Conservation (phyloP, 257 asterid species). For the Primulina huaijiensis region DNA sequence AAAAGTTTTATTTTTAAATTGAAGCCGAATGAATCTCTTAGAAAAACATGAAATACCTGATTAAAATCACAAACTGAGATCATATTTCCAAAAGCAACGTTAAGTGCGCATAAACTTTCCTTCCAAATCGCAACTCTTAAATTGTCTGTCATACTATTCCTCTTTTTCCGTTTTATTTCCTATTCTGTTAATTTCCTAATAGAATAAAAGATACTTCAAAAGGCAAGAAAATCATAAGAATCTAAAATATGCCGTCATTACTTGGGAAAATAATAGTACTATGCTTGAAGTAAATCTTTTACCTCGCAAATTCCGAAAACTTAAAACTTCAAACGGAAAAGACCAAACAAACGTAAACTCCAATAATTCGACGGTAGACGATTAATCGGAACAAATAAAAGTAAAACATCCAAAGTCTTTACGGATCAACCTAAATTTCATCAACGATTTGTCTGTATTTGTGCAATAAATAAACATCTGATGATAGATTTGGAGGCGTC, state of each 20-base stretch:
- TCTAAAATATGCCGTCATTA: neutral
- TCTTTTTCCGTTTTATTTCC: neutral
- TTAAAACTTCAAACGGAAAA: neutral
- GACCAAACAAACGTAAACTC: too few relatives aligned
- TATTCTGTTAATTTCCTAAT: neutral
- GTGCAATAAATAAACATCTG: neutral
- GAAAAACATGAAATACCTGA: neutral
- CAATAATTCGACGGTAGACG: too few relatives aligned
- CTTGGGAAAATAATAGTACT: too few relatives aligned
- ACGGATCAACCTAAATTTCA: neutral
- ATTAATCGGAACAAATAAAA: neutral
- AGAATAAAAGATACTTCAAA: neutral
- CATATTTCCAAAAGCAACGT: neutral
- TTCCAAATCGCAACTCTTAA: neutral
- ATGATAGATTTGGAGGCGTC: neutral
- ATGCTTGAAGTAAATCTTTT: too few relatives aligned
- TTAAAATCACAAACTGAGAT: too few relatives aligned
- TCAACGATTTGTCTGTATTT: neutral
- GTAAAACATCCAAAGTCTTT: neutral
- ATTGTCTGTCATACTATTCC: neutral
- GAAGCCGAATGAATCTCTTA: neutral
- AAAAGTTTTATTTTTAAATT: neutral
- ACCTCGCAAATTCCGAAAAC: neutral
- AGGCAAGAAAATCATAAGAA: neutral
- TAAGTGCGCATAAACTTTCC: neutral